A percentile compares a stretch with the other conserved stretches of the same genome.
Evolutionary conservation across 805 yeast species (phyloP).

Genomic region (Brettanomyces anomalus): DNA sequence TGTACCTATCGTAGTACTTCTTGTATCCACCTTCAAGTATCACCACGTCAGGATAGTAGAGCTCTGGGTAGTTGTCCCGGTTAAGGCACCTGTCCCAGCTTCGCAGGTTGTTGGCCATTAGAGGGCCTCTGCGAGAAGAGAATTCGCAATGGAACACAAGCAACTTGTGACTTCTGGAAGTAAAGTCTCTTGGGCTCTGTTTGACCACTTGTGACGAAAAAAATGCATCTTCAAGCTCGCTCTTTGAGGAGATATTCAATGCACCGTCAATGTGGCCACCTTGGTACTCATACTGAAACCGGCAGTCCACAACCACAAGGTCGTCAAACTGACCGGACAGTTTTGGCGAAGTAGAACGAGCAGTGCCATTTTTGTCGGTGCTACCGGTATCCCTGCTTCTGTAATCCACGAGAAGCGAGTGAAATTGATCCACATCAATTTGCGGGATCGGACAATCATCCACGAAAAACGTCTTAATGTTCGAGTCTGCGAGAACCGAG

Average conservation of each 20-base stretch:
- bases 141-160: slow-evolving; percentile 92
- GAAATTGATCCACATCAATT: slow-evolving; percentile 49
- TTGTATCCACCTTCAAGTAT: slow-evolving; percentile 90
- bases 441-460: slow-evolving; percentile 61
- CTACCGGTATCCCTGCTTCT: slow-evolving; percentile 25
- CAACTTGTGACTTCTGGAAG: slow-evolving; percentile 30
- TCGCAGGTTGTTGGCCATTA: slow-evolving; percentile 80
- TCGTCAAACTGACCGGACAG: slow-evolving; percentile 43
- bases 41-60: slow-evolving; percentile 82
- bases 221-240: slow-evolving; percentile 54
- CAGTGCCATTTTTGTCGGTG: no score
- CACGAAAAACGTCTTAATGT: slow-evolving; percentile 34
- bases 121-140: slow-evolving; percentile 88
- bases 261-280: slow-evolving; percentile 93
- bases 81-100: slow-evolving; percentile 73
- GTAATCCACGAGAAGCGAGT: slow-evolving; percentile 37
- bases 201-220: slow-evolving; percentile 18
- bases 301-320: slow-evolving; percentile 67
- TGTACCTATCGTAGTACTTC: slow-evolving; percentile 52
- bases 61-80: slow-evolving; percentile 65
- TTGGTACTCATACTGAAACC: slow-evolving; percentile 83
- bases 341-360: slow-evolving; percentile 22
- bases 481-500: slow-evolving; percentile 21
- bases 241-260: slow-evolving; percentile 62
- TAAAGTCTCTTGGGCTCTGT: slow-evolving; percentile 17